phyloP scores from a whole-genome alignment of 139 green algal genomes.

The Zygnema cylindricum region DNA sequence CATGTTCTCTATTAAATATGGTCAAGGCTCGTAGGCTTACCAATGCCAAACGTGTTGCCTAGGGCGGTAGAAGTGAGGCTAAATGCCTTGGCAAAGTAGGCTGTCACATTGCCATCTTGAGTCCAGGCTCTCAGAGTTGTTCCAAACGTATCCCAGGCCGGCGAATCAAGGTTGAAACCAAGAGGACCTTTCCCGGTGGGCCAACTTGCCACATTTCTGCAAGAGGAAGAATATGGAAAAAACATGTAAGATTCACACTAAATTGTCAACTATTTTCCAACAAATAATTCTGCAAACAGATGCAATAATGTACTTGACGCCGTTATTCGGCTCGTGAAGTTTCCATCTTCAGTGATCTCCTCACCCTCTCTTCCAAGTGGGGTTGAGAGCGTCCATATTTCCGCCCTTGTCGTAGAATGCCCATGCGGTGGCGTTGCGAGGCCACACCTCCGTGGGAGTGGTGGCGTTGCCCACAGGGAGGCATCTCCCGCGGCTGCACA shows the following conservation, averaged over 20 bases:
- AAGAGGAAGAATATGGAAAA: background rate
- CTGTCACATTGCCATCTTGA: background rate
- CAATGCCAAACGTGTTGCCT: background rate
- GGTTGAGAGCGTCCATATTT: background rate
- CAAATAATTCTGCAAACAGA: background rate
- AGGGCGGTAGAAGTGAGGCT: background rate
- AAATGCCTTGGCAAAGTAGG: slow-evolving; percentile 21
- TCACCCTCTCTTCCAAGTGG: background rate
- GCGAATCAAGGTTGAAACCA: background rate
- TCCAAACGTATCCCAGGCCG: background rate
- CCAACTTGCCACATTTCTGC: background rate
- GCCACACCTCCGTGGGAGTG: background rate
- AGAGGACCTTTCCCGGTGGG: slow-evolving; percentile 20
- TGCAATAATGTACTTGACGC: background rate
- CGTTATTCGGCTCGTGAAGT: background rate
- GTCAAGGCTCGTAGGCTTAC: background rate
- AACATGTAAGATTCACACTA: background rate
- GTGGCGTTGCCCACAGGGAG: background rate
- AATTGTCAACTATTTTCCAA: background rate
- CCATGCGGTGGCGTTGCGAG: background rate
- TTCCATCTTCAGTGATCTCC: no score
- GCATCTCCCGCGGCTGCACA: slow-evolving; percentile 4
- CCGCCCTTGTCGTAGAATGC: background rate
- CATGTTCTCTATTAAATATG: no score
- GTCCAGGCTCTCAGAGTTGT: background rate